These are phyloP conservation scores for Acer yangbiense DNA, from an alignment of 345 rosid species.

Conservation along the genomic window DNA sequence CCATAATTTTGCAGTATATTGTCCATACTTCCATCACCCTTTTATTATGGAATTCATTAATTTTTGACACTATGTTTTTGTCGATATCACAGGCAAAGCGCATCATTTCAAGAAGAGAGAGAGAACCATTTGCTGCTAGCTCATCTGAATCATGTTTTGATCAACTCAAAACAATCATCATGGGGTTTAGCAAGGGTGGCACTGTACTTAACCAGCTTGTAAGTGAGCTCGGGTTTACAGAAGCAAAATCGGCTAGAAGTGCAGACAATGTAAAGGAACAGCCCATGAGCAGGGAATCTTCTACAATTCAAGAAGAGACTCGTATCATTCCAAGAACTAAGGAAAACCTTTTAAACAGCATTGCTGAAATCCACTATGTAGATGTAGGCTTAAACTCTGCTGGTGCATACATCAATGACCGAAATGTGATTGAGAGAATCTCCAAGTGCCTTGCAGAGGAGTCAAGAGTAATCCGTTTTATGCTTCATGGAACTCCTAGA, in stretches of 20 bases:
- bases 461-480: slow-evolving; percentile 38
- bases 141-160: slow-evolving; percentile 16
- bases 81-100: slow-evolving; percentile 42
- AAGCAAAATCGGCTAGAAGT: slow-evolving; percentile 19
- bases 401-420: slow-evolving; percentile 74
- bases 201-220: slow-evolving; percentile 82
- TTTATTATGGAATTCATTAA: neutral
- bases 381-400: slow-evolving; percentile 80
- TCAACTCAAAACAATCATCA: slow-evolving; percentile 52
- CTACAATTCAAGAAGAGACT: slow-evolving; percentile 25
- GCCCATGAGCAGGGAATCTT: slow-evolving; percentile 11
- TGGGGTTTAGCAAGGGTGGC: slow-evolving; percentile 95
- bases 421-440: slow-evolving; percentile 45
- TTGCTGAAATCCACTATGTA: slow-evolving; percentile 67
- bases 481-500: slow-evolving; percentile 90
- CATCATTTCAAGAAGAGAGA: slow-evolving; percentile 28
- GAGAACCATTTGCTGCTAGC: slow-evolving; percentile 18
- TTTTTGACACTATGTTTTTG: neutral
- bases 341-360: slow-evolving; percentile 59
- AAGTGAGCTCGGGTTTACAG: slow-evolving; percentile 55
- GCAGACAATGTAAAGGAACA: slow-evolving; percentile 21
- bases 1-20: too few relatives aligned
- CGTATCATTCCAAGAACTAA: slow-evolving; percentile 50
- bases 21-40: neutral
- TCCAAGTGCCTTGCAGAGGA: slow-evolving; percentile 39